Conservation (phyloP, 345 rosid genomes). For the Fremontodendron californicum region DNA sequence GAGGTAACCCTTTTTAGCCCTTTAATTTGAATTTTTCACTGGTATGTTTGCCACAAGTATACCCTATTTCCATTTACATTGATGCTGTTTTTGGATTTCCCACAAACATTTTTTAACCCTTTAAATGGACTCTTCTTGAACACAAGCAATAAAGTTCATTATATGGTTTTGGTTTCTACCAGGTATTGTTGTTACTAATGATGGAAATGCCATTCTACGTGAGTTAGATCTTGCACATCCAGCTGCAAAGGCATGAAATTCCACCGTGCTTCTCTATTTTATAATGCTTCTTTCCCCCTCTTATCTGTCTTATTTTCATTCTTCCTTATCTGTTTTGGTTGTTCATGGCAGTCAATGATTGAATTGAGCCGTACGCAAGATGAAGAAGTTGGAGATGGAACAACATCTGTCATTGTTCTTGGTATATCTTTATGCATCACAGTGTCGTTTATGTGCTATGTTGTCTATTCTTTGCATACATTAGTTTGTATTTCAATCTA, state of each 20-base stretch:
- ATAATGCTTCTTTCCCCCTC: not conserved
- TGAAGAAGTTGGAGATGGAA: conserved; percentile 98
- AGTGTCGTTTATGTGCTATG: not conserved
- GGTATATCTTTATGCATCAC: conserved; percentile 39
- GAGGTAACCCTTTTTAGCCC: conserved; percentile 42
- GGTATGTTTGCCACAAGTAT: not conserved
- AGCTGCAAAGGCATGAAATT: conserved; percentile 68
- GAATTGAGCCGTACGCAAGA: conserved; percentile 95
- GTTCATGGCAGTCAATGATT: conserved; percentile 72
- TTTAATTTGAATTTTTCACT: not conserved
- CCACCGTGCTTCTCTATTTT: not conserved
- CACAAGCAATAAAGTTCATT: not conserved
- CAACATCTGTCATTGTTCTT: conserved; percentile 93
- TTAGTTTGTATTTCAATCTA: not conserved
- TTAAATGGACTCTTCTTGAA: not conserved
- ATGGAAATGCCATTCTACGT: conserved; percentile 90
- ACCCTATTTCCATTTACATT: not conserved
- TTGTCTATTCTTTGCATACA: not conserved
- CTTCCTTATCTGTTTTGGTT: conserved; percentile 7
- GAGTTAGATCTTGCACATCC: conserved; percentile 91
- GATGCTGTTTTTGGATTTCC: conserved; percentile 1
- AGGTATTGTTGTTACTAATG: conserved; percentile 94
- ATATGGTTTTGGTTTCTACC: conserved; percentile 14
- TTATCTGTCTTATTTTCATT: not conserved
- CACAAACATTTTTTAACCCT: not conserved